Percentiles rank a stretch among this genome's conserved stretches.
Evolutionary conservation across 139 green algal species (phyloP).

Genomic region (Coelastrella sp.): DNA sequence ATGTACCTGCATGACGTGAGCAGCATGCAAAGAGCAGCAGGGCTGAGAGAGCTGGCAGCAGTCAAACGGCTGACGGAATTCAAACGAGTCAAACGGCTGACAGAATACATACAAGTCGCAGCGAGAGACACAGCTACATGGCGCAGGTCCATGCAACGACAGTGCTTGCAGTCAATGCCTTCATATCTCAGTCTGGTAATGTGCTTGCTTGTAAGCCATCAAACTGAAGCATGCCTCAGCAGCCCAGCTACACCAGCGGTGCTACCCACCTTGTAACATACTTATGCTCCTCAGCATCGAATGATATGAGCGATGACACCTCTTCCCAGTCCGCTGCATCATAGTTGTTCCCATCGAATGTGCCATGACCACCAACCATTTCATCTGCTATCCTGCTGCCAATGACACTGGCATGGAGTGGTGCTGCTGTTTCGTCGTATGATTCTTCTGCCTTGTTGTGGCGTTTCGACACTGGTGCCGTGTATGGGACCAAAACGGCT

Average conservation of each 20-base stretch:
- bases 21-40: neutral
- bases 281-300: constrained; percentile 41
- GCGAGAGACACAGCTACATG: too few species aligned
- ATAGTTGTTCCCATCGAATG: neutral
- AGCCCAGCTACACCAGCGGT: neutral
- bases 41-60: too few species aligned
- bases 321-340: constrained; percentile 3
- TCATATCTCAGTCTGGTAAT: too few species aligned
- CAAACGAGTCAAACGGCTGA: too few species aligned
- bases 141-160: too few species aligned
- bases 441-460: neutral
- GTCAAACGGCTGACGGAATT: too few species aligned
- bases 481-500: too few species aligned
- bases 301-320: constrained; percentile 2
- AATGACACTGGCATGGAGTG: neutral
- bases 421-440: neutral
- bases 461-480: neutral
- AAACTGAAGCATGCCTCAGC: too few species aligned
- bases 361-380: neutral
- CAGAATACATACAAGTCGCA: too few species aligned
- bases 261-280: constrained; percentile 17
- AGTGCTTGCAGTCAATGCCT: neutral
- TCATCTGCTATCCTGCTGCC: neutral
- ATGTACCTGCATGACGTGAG: constrained; percentile 11
- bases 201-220: too few species aligned